These are phyloP conservation scores for Pythium rhizo-oryzae DNA, from an alignment of 352 stramenopile species.

Conservation along the genomic window DNA sequence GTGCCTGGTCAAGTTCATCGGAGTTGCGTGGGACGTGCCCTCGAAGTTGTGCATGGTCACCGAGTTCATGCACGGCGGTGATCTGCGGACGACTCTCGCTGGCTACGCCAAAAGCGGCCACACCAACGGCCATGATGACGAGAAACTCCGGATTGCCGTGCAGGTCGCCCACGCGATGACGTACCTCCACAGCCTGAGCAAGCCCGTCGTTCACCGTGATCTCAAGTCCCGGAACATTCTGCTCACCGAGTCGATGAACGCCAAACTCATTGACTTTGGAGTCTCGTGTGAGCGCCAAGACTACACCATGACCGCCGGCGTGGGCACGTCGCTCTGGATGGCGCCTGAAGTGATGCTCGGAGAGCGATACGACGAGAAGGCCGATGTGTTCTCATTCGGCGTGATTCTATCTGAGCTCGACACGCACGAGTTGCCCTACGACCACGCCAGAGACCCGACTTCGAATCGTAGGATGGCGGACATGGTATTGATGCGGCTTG, in stretches of 20 bases:
- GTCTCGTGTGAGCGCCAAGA: background rate
- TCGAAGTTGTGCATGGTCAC: background rate
- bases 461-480: too few relatives aligned
- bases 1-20: too few relatives aligned
- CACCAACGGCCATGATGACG: background rate
- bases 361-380: slow-evolving; percentile 15
- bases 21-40: background rate
- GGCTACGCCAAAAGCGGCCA: background rate
- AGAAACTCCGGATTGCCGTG: background rate
- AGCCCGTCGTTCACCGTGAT: background rate
- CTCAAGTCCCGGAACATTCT: background rate
- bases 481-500: too few relatives aligned
- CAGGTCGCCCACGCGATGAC: background rate
- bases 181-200: background rate
- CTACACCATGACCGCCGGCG: background rate
- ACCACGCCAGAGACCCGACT: background rate
- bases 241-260: background rate
- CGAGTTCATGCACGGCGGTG: background rate
- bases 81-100: background rate
- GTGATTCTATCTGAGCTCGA: slow-evolving; percentile 31
- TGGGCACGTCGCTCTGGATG: background rate
- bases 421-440: slow-evolving; percentile 20
- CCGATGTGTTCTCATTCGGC: slow-evolving; percentile 32
- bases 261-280: background rate
- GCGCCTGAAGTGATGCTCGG: background rate